Evolutionary conservation across 1,284 basidiomycete genomes (phyloP), one percentile per base, ranked within the genome.

Genomic region (Moesziomyces sp.): DNA sequence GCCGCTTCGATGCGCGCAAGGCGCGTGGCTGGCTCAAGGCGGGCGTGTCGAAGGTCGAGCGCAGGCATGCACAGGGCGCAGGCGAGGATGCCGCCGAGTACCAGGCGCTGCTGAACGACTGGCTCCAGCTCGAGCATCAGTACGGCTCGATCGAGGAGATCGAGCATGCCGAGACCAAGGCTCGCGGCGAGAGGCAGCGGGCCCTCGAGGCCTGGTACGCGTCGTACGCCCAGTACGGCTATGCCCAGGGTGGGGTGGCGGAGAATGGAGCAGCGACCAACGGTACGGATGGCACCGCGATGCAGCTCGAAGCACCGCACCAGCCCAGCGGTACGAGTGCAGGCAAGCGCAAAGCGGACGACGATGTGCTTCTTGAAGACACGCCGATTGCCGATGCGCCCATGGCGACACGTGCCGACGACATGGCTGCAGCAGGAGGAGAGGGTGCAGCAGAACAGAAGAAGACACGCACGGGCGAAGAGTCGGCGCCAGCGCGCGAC

Each of bases 71-170:
- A 33, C 56, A 44, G 9, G 50, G 48, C 0, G 59, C 46, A 3
- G 52, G 23, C 7, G 28, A 58, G 26, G 52, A 52, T 16, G 26
- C 47, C 5, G 35, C 35, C 6, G 62, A 47, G 55, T 75, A 74
- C 46, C 49, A 97, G 84, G 91, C 90, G 3, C 86, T 98, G 6
- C 93, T 93, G 89, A 92, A 94, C 62, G 91, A 92, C 0, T 97
- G 93, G 91, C 81, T 90, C 5, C 86, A 88, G 16, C 97, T 98
- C 75, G 96, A 98, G 83, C 90, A 93, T 69, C 85, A 92, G 4
- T 87, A 93, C 75, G 96, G 96, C 0, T 87, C 88, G 9, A 85
- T 93, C 8, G 86, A 89, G 44, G 89, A 90, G 6, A 84, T 97
- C 18, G 89, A 93, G 43, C 86, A 87, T 9, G 91, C 91, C 11